Conservation (phyloP, 2,329 filamentous ascomycete genomes). For the Mycosphaerella sp. region DNA sequence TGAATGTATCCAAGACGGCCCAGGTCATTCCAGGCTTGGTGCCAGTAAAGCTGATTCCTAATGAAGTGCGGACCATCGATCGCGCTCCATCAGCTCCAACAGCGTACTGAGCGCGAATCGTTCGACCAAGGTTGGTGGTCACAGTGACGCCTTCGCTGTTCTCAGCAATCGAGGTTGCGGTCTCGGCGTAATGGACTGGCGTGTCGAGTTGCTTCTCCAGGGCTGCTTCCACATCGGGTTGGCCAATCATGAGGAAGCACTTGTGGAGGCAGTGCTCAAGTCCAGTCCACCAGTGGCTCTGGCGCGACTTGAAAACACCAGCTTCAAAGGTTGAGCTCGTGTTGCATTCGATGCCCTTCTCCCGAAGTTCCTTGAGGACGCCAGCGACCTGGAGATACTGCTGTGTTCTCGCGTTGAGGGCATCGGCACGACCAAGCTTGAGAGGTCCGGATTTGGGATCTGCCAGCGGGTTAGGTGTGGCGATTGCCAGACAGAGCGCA, state of each 20-base stretch:
- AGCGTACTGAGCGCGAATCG: conserved; percentile 5
- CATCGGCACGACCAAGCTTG: conserved; percentile 8
- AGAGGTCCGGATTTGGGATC: conserved; percentile 8
- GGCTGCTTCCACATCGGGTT: conserved; percentile 8
- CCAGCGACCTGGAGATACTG: conserved; percentile 9
- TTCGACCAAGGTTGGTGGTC: conserved; percentile 2
- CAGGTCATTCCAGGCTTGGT: conserved; percentile 15
- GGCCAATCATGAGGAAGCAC: conserved; percentile 11
- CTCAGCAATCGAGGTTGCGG: conserved; percentile 5
- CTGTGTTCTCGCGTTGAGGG: conserved; percentile 10
- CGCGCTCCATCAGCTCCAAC: conserved; percentile 11
- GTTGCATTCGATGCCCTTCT: conserved; percentile 10
- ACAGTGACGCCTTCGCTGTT: conserved; percentile 4
- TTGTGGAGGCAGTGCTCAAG: conserved; percentile 12
- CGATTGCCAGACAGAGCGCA: neutral
- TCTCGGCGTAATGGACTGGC: conserved; percentile 5
- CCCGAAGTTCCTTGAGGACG: conserved; percentile 6
- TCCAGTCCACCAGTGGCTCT: conserved; percentile 8
- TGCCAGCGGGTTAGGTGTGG: neutral
- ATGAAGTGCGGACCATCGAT: conserved; percentile 10
- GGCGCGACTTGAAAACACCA: conserved; percentile 7
- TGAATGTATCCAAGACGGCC: conserved; percentile 12
- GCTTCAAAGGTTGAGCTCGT: conserved; percentile 10
- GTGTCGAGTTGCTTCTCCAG: conserved; percentile 3
- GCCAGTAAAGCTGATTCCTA: conserved; percentile 12